phyloP scores from a whole-genome alignment of 352 stramenopile species.

The Phytophthora aleatoria region DNA sequence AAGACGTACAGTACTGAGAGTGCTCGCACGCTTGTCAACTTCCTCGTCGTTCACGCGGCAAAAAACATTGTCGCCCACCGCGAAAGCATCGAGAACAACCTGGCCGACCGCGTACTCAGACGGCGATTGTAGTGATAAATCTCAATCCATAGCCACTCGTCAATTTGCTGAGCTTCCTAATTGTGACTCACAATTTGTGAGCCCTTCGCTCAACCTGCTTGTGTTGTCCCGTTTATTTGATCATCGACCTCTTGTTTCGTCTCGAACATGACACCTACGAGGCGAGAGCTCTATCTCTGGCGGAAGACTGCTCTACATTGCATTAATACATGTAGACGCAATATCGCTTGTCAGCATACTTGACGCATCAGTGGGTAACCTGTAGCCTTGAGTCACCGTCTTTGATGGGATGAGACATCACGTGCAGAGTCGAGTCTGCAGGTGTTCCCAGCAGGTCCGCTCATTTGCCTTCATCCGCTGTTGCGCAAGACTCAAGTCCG shows the following conservation, averaged over 20 bases:
- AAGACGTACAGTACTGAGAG: conserved; percentile 28
- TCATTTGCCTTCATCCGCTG: background rate
- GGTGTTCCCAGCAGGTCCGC: background rate
- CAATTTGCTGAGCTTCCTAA: too few species aligned
- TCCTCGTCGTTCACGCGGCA: conserved; percentile 43
- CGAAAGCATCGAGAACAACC: conserved; percentile 50
- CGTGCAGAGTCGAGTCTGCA: background rate
- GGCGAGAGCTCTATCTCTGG: too few species aligned
- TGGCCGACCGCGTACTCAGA: conserved; percentile 32
- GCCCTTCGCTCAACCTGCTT: background rate
- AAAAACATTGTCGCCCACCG: conserved; percentile 44
- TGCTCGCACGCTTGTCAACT: conserved; percentile 45
- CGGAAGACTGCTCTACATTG: too few species aligned
- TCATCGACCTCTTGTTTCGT: background rate
- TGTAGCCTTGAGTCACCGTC: background rate
- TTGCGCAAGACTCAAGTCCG: background rate
- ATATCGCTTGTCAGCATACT: too few species aligned
- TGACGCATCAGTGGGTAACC: background rate
- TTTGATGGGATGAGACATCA: conserved; percentile 1
- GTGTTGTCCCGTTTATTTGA: background rate
- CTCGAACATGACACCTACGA: too few species aligned
- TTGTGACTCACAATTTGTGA: too few species aligned
- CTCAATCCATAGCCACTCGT: background rate
- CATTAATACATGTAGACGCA: too few species aligned
- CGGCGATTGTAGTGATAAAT: background rate